Evolutionary conservation across 1,284 basidiomycete species (phyloP), one percentile per base, ranked within the genome.

Genomic region (Fomitopsis schrenkii): DNA sequence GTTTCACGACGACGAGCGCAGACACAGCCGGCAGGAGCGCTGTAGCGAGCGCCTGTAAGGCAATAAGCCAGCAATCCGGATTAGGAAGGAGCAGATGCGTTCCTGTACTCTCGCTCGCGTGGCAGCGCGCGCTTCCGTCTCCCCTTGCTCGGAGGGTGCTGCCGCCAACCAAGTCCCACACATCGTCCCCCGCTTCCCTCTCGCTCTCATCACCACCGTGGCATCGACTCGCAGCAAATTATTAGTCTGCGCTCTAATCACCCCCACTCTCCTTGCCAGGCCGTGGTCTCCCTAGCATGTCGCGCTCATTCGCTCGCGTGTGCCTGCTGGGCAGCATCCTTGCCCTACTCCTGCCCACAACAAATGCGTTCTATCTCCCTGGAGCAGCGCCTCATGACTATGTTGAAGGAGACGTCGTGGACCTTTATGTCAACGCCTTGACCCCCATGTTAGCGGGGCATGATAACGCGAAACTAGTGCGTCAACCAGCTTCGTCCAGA

Each of bases 301-400:
- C 41, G 46, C 46, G 44, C 53, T 44, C 41, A 28, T 55, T 22
- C 36, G 22, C 26, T 30, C 41, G 45, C 38, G 17, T 33, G 41
- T 64, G 65, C 58, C 52, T 64, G 46, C 58, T 70, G 42, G 59
- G 62, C 59, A 55, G 59, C 41, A 66, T 69, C 26, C 53, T 70
- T 36, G 54, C 70, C 61, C 63, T 70, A 9, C 62, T 70, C 33
- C 61, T 69, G 19, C 59, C 68, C 36, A 62, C 64, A 52, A 73
- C 75, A 19, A 64, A 75, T 59, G 85, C 85, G 28, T 89, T 89
- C 77, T 89, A 89, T 72, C 77, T 89, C n/a, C 87, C 87, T 22
- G 87, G 87, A 15, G 84, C 92, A 45, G 93, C 94, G 15, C 94
- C 94, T 1, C 87, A 83, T 70, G 87, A 93, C 75, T 96, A 93